Evolutionary conservation across 139 green algal species (phyloP).

Genomic region (Haematococcus lacustris): DNA sequence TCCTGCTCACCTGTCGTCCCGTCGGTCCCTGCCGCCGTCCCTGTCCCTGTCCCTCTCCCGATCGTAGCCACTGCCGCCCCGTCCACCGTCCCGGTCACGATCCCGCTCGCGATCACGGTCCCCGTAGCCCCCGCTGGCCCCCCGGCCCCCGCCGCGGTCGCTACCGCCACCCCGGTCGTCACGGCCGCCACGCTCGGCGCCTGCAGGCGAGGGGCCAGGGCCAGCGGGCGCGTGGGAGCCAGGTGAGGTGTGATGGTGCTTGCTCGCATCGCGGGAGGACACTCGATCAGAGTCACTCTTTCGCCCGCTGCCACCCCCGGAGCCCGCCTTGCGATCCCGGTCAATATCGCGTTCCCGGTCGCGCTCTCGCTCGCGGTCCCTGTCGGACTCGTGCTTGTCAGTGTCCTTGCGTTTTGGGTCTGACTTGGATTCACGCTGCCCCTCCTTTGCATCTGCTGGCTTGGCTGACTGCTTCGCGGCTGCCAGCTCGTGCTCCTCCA

Average conservation of each 20-base stretch:
- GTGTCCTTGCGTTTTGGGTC: neutral
- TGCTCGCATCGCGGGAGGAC: neutral
- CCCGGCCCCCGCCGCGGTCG: neutral
- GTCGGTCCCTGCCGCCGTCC: slow-evolving; percentile 15
- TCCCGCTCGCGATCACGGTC: slow-evolving; percentile 12
- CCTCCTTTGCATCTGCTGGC: neutral
- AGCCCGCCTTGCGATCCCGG: too few species aligned
- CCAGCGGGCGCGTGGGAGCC: neutral
- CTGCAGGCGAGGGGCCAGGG: neutral
- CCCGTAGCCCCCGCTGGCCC: slow-evolving; percentile 2
- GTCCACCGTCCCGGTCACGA: neutral
- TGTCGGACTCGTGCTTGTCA: slow-evolving; percentile 1
- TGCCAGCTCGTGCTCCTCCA: neutral
- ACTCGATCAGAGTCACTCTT: neutral
- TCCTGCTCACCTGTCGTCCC: slow-evolving; percentile 6
- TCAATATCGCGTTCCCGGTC: neutral
- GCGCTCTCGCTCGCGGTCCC: neutral
- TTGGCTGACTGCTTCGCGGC: neutral
- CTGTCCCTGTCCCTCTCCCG: slow-evolving; percentile 10
- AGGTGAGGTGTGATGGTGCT: neutral
- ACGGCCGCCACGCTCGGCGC: too few species aligned
- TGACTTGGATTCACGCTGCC: neutral
- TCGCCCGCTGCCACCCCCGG: too few species aligned
- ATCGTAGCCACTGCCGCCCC: slow-evolving; percentile 6
- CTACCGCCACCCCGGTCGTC: neutral